Evolutionary conservation across 164 flowering plant species (phyloP), one percentile per base, ranked within the genome.

Genomic region (Vitis amurensis): DNA sequence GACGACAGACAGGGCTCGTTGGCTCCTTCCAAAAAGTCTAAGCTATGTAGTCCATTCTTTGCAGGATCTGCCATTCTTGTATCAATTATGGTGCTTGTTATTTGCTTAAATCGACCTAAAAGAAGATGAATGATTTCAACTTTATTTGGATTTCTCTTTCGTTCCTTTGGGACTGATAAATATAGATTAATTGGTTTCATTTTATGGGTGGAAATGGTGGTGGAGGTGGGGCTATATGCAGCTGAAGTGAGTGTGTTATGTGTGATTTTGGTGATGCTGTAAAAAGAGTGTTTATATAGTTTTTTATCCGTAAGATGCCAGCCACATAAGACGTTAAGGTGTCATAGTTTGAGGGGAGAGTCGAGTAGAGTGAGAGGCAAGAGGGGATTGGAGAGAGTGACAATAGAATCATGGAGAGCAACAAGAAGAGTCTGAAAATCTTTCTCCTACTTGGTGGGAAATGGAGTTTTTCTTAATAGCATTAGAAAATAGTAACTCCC

Each of bases 31-130:
- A 44, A 9, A 50, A 64, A 30, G 50, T 50, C 53, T 16, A 71
- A 53, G 59, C 52, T 75, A 2, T 75, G 64, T 31, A 13, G 37
- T 17, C 68, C 81, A 6, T 61, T 81, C 47, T 63, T 77, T 14
- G 77, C 76, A 8, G 83, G 86, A 61, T 85, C 88, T 0, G 76
- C 88, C 2, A 63, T 85, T 49, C 50, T 85, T 11, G 73, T 71
- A 1, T 68, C 83, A 23, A 62, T 82, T 53, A 71, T 82, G n/a
- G 82, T 65, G 29, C 69, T 85, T 31, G 78, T 74, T 0, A 17
- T 82, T 47, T 71, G 72, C 12, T 23, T 82, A 7, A 68, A 77
- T 3, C 58, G 71, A 44, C 53, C 67, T 15, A 76, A 68, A 68
- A 76, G 66, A 12, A 73, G 64, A 65, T 16, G 51, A 53, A 59